phyloP scores from a whole-genome alignment of 2,329 filamentous ascomycete genomes.

The Phialophora tarda region DNA sequence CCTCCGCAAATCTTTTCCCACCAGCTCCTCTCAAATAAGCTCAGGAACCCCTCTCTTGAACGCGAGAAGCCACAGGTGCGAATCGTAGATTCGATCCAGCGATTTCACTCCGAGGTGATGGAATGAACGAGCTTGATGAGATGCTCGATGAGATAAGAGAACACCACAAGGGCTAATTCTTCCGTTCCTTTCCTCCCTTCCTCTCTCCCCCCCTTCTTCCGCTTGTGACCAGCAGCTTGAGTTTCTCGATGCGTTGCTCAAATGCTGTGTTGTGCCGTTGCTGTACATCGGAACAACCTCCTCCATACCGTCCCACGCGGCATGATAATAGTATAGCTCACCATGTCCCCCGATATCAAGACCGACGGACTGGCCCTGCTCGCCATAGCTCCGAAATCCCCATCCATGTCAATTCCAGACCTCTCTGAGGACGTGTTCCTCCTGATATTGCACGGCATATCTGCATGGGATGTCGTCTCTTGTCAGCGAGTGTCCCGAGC shows the following conservation, averaged over 20 bases:
- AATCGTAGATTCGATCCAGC: not conserved
- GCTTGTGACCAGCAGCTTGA: conserved; percentile 28
- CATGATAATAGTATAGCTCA: not conserved
- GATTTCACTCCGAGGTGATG: not conserved
- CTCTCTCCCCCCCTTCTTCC: conserved; percentile 9
- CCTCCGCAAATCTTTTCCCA: not conserved
- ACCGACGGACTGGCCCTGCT: conserved; percentile 6
- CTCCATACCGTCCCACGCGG: not conserved
- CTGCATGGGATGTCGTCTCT: conserved; percentile 57
- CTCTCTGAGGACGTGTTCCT: conserved; percentile 66
- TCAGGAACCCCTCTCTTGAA: conserved; percentile 2
- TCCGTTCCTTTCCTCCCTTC: conserved; percentile 10
- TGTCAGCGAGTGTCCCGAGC: conserved; percentile 59
- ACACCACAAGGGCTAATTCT: not conserved
- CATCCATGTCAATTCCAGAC: conserved; percentile 27
- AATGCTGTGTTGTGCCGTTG: conserved; percentile 40
- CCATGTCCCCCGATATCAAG: not conserved
- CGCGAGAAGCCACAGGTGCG: not conserved
- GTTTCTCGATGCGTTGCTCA: conserved; percentile 45
- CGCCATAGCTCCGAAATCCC: not conserved
- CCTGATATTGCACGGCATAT: conserved; percentile 57
- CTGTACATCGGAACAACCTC: not conserved
- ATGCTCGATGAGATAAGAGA: conserved; percentile 1
- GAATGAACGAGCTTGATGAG: not conserved
- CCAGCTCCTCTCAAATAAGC: not conserved